These are phyloP conservation scores for Podospora pseudopauciseta DNA, from an alignment of 495 filamentous ascomycete species.

Conservation along the genomic window DNA sequence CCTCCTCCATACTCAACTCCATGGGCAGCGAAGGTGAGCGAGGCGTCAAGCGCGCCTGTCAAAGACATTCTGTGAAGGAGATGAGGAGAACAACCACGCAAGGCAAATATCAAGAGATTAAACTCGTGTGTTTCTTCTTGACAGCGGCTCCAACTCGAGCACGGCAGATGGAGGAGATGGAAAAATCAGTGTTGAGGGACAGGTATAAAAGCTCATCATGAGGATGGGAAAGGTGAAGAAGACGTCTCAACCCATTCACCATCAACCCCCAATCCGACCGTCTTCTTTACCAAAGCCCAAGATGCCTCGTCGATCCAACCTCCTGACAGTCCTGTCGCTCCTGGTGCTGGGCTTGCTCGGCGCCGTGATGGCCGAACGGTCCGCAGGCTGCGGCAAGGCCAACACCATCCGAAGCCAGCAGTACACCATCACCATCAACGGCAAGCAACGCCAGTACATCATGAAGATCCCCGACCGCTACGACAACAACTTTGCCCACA, in stretches of 20 bases:
- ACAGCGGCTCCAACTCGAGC: neutral
- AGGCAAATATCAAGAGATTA: neutral
- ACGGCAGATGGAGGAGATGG: neutral
- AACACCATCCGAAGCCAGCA: constrained; percentile 31
- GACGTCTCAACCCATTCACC: neutral
- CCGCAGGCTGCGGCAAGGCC: constrained; percentile 42
- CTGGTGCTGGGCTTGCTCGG: constrained; percentile 4
- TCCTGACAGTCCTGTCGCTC: neutral
- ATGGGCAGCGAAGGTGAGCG: neutral
- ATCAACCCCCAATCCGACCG: neutral
- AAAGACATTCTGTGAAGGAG: neutral
- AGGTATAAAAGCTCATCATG: neutral
- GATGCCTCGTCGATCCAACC: neutral
- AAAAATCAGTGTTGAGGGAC: neutral
- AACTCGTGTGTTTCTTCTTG: neutral
- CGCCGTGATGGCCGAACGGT: constrained; percentile 15
- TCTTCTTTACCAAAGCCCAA: neutral
- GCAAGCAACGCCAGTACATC: constrained; percentile 35
- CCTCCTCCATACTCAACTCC: neutral
- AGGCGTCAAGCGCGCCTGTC: neutral
- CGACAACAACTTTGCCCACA: constrained; percentile 40
- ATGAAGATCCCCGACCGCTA: constrained; percentile 43
- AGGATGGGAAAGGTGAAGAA: neutral
- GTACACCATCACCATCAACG: constrained; percentile 33
- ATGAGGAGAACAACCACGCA: neutral